Evolutionary conservation across 2,329 filamentous ascomycete species (phyloP).

Genomic region (Furcasterigmium furcatum): DNA sequence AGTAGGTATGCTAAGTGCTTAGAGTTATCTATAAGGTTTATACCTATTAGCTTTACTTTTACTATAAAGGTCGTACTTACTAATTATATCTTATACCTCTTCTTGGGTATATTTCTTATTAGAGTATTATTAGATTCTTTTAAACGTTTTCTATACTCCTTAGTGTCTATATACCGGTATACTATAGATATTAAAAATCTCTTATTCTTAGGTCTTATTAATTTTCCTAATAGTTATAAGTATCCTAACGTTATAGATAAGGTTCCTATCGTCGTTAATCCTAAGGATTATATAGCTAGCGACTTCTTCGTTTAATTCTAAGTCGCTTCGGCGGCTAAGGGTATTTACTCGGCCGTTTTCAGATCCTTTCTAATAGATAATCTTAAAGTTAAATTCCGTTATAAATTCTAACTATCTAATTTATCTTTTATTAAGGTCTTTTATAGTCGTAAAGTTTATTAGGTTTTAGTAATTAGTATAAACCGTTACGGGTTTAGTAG

Average conservation of each 20-base stretch:
- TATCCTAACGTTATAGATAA: background rate
- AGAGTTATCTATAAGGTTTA: too few relatives aligned
- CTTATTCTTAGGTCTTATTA: too few relatives aligned
- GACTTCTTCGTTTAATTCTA: background rate
- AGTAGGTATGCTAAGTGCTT: too few relatives aligned
- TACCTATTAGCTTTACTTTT: too few relatives aligned
- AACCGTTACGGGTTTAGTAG: background rate
- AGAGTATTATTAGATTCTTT: background rate
- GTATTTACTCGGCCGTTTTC: background rate
- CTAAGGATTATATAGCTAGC: background rate
- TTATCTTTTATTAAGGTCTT: slow-evolving; percentile 4
- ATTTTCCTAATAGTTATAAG: too few relatives aligned
- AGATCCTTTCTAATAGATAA: background rate
- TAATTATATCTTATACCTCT: too few relatives aligned
- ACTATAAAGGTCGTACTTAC: too few relatives aligned
- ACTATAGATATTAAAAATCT: too few relatives aligned
- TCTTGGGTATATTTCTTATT: too few relatives aligned
- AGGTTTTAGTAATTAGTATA: slow-evolving; percentile 8
- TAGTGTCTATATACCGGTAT: too few relatives aligned
- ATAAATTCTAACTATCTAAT: slow-evolving; percentile 3
- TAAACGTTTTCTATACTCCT: too few relatives aligned
- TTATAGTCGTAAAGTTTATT: slow-evolving; percentile 5
- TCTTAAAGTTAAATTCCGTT: slow-evolving; percentile 1
- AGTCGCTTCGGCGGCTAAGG: background rate
- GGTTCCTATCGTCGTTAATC: background rate